Evolutionary conservation across 139 green algal genomes (phyloP), one percentile per base, ranked within the genome.

Genomic region (Mesotaenium endlicherianum): DNA sequence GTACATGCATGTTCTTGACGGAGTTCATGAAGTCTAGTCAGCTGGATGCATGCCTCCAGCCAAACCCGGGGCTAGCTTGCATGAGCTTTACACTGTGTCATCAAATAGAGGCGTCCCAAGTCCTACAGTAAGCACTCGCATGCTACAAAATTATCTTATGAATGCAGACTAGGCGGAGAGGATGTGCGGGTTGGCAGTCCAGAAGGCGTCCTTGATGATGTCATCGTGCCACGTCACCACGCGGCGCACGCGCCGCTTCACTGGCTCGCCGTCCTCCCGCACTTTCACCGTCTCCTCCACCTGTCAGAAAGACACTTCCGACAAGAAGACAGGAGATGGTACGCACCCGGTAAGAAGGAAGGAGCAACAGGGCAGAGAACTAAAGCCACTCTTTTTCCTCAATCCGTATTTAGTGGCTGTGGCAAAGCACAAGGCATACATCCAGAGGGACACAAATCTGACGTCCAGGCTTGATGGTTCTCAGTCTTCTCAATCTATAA

Each of bases 161-260:
- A n/a, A n/a, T n/a, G n/a, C n/a, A n/a, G n/a, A n/a, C n/a, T n/a
- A n/a, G n/a, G n/a, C n/a, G n/a, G n/a, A n/a, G n/a, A 97, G 85
- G 2, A 97, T 42, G 4, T 95, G 40, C 0, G 88, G 86, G 70
- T 95, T 68, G 36, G 89, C 55, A 11, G 90, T 3, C 95, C 95
- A 98, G 57, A 98, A 98, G 0, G 64, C 57, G 16, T 96, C 85
- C 30, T 81, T 41, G 30, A 98, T 98, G 75, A 98, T 95, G 87
- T 98, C 95, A 5, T 88, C 89, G 85, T 97, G 90, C 55, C 92
- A n/a, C 50, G 97, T 86, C 0, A 38, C 43, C 5, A 87, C 83
- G 49, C 83, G 50, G 3, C 16, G 58, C 30, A 77, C 74, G 41
- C 89, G 71, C 1, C 92, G 84, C 85, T 90, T 45, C 30, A 94